Base-by-base conservation (phyloP, 1,284 basidiomycete genomes). In the Fomitopsis schrenkii region DNA sequence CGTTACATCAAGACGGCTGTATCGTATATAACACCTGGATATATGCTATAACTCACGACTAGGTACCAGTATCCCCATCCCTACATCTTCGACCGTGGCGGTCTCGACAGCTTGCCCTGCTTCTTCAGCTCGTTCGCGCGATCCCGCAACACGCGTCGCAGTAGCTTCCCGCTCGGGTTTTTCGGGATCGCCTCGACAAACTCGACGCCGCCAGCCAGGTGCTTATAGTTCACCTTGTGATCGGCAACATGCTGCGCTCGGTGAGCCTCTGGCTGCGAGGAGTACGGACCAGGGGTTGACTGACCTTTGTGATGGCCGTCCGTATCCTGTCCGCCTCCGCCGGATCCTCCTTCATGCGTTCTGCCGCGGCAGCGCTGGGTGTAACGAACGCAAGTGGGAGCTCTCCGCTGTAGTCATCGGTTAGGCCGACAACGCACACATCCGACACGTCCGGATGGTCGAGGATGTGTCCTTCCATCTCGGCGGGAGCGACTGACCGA, bases 401-500 rank as follows among this genome's bases (percentile, higher is more conserved):
- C 69, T 94, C 91, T 35, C 91, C 91, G 52, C 82, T 87, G 66
- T 85, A 88, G 40, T 93, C 90, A 68, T 94, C 89, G 0, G 80
- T 81, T 9, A 92, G 72, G 1, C 88, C 84, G 15, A 94, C 85
- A 10, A 94, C 89, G 66, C 89, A 90, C 44, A 70, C 67, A 44
- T 65, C 66, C 17, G 78, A 76, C 4, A 93, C 84, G 66, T 87
- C 87, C 0, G 80, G 75, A 64, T 91, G 88, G 72, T 86, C 70
- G 64, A 94, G 77, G 56, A 94, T 75, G 72, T 89, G 89, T 0
- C 88, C 70, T 62, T 74, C 70, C 28, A 75, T 62, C 59, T 70
- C 68, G n/a, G 70, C 66, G 7, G 70, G 68, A 57, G 72, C 72
- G 22, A 85, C 81, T 63, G 45, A 67, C 84, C n/a, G 41, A 28